Evolutionary conservation across 768 basidiomycete species (phyloP).

Genomic region (Mycena pura): DNA sequence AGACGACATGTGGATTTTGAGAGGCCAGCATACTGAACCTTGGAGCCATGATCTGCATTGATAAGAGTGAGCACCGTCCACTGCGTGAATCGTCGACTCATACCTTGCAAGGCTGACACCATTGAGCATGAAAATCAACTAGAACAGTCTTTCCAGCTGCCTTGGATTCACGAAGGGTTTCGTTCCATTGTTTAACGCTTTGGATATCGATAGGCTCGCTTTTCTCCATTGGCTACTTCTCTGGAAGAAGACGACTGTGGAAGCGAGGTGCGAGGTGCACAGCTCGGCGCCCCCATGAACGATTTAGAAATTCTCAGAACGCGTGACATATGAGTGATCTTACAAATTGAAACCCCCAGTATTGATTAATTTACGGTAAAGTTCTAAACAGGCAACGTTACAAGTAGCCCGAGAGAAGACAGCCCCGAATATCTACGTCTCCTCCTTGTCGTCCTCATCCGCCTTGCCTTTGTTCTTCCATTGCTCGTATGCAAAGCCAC

Average conservation of each 20-base stretch:
- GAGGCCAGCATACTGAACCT: slow-evolving; percentile 17
- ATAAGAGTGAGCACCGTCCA: not conserved
- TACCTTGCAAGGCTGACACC: slow-evolving; percentile 31
- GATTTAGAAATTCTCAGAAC: too few relatives aligned
- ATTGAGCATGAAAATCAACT: slow-evolving; percentile 25
- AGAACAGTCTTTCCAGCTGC: slow-evolving; percentile 20
- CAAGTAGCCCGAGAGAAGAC: not conserved
- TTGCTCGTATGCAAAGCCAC: slow-evolving; percentile 47
- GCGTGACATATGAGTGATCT: too few relatives aligned
- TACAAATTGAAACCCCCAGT: not conserved
- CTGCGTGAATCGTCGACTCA: not conserved
- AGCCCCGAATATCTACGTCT: slow-evolving; percentile 16
- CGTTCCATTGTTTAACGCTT: slow-evolving; percentile 43
- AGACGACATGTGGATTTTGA: slow-evolving; percentile 23
- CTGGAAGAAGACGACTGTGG: too few relatives aligned
- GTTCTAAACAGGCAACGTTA: slow-evolving; percentile 3
- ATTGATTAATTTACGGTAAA: slow-evolving; percentile 1
- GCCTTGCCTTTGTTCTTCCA: slow-evolving; percentile 52
- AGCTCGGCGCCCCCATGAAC: too few relatives aligned
- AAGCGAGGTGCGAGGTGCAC: too few relatives aligned
- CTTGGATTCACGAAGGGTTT: slow-evolving; percentile 40
- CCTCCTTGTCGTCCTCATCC: slow-evolving; percentile 46
- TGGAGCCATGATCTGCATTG: slow-evolving; percentile 21
- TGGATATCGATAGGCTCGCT: slow-evolving; percentile 10
- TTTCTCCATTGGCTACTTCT: too few relatives aligned